Conservation (phyloP, 441 rosid species). For the Melastoma candidum region DNA sequence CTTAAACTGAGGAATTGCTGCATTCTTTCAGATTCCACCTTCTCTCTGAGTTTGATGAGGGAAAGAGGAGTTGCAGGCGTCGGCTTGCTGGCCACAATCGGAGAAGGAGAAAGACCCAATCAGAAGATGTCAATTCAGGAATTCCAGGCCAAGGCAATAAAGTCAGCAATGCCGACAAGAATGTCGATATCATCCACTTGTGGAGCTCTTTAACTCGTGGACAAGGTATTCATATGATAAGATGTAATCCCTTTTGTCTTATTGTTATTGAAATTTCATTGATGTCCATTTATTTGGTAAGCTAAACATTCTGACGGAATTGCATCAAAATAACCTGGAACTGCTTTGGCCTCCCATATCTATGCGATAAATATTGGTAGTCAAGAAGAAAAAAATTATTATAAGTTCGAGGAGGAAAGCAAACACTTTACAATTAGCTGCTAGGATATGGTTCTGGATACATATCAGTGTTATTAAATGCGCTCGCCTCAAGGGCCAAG, state of each 20-base stretch:
- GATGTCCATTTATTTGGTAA: no score
- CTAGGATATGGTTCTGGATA: no score
- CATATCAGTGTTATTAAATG: no score
- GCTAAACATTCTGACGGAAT: no score
- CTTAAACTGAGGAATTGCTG: not conserved
- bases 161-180: slow-evolving; percentile 25
- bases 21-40: slow-evolving; percentile 48
- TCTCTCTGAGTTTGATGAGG: slow-evolving; percentile 67
- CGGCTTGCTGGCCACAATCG: slow-evolving; percentile 71
- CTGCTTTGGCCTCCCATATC: no score
- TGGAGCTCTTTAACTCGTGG: slow-evolving; percentile 48
- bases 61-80: slow-evolving; percentile 72
- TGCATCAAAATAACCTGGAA: no score
- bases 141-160: slow-evolving; percentile 34
- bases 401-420: no score
- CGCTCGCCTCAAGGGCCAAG: no score
- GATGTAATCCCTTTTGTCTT: not conserved
- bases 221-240: slow-evolving; percentile 38
- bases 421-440: no score
- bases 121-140: slow-evolving; percentile 52
- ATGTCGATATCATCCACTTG: slow-evolving; percentile 57
- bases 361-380: no score
- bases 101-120: slow-evolving; percentile 65
- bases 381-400: no score
- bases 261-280: no score